Base-by-base conservation (phyloP, 2,329 filamentous ascomycete genomes). In the Penicillium sclerotiorum region DNA sequence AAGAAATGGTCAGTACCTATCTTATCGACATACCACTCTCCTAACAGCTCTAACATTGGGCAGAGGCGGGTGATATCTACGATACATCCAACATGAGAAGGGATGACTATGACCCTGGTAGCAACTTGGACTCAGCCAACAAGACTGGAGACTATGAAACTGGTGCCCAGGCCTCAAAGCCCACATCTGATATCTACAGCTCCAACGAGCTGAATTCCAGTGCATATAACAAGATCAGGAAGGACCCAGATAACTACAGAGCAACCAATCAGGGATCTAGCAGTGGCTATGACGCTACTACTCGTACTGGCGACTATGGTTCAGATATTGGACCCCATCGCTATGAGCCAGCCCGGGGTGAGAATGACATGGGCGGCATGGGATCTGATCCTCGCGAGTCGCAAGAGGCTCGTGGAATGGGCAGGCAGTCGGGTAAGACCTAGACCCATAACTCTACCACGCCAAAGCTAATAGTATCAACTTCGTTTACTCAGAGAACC, bases 11-110 rank as follows among this genome's bases (percentile, higher is more conserved):
- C 4, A 27, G 40, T 21, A 32, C 6, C 12, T 20, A 4, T 6
- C 12, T n/a, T 8, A 13, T 30, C 23, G 5, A 20, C 3, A 15
- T 8, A 7, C 9, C 9, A 13, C 25, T 9, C 3, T 3, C 9
- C 11, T 18, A 20, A 23, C 17, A 18, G 8, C 8, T 22, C 42
- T 45, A 21, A 45, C 30, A 35, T 18, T 27, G 4, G 20, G 12
- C 15, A 45, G 42, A 45, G 8, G 50, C 46, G 20, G 18, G n/a
- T 13, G 15, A 38, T 23, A 17, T 27, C n/a, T 25, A 37, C n/a
- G 25, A 27, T 38, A 8, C 21, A 13, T 37, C 47, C 12, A 18
- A 52, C 8, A 40, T 50, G 12, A 25, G 41, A 2, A 41, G 22
- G n/a, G 49, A 46, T 11, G 23, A 21, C 15, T 49, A 32, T 12